Base-by-base conservation (phyloP, 306 rosid species). In the Rosa lucieae region DNA sequence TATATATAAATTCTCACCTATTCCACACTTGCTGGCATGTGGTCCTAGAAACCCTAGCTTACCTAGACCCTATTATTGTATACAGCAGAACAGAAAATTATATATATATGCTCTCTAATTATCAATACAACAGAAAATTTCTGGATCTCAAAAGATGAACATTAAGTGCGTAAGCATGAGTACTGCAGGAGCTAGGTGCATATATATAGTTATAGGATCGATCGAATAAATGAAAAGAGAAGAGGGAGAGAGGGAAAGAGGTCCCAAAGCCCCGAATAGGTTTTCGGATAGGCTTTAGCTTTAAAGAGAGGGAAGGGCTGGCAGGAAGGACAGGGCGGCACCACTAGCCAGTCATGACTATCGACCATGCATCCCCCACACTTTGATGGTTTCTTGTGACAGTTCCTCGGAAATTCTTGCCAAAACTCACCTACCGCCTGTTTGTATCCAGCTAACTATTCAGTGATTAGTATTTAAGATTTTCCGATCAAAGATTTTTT, bases 331-430 rank as follows among this genome's bases (percentile, higher is more conserved):
- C 70, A 66, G 70, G 70, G 70, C 21, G 70, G 46, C 70, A 66
- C 46, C 70, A 66, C 70, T 66, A 26, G 39, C 67, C 67, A 14
- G 72, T 67, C 72, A 39, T 74, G 53, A 14, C 63, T n/a, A 52
- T 39, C 67, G 51, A 40, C 75, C 77, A 83, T 77, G 69, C 67
- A 44, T 21, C 65, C 67, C 84, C 71, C 52, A 40, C 52, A 58
- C 73, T 87, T 35, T 26, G 75, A 53, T 67, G 74, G 46, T 66
- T 66, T 66, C 44, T 17, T 15, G 58, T 85, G 88, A 85, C 85
- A 85, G 78, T 85, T 85, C 83, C 86, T 89, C 84, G 81, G 79
- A 78, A 80, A 75, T 83, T 83, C 88, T 83, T 47, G 74, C 84
- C 46, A 74, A 52, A 82, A 74, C 79, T 52, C 77, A 37, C 78